Base-by-base conservation (phyloP, 805 yeast species). In the Naumovozyma baii region DNA sequence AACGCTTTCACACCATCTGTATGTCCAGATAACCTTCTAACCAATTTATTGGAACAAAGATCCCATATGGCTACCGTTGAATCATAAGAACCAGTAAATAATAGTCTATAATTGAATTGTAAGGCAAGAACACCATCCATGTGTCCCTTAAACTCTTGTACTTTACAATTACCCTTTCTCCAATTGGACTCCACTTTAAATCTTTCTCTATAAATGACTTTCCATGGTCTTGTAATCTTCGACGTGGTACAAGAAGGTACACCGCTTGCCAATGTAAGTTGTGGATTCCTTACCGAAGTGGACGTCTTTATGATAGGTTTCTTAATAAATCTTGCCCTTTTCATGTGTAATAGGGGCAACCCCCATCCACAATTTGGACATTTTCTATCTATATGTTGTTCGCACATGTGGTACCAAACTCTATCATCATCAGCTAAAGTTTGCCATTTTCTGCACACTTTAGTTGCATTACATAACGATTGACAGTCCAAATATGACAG, bases 321-420 rank as follows among this genome's bases (percentile, higher is more conserved):
- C 13, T 29, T 19, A 39, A 39, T 38, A 39, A 34, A 43, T 44
- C 83, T 62, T 1, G 80, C 81, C 39, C 82, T 69, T 57, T 80
- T 83, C 78, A 87, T 85, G 54, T 87, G 95, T 76, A 92, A 74
- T 43, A 92, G 66, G 2, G 98, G 98, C 47, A 92, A 69, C 3
- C 98, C 98, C 98, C 98, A 92, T 13, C 98, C 98, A 65, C 98
- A 92, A 55, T 85, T 85, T 31, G 96, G 95, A 65, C 98, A 92
- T 61, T 92, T 92, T 44, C 94, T 73, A 63, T 92, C 98, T 40
- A 92, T 92, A 61, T 92, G 98, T 63, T 92, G 98, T 58, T 87
- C 95, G 57, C 98, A 92, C 87, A 92, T 81, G 49, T 90, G 88
- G 58, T 90, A 92, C 98, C 98, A 92, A 2, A 92, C 96, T 37